phyloP scores from a whole-genome alignment of 371 early-diverging fungal species.

The Batrachochytrium dendrobatidis region DNA sequence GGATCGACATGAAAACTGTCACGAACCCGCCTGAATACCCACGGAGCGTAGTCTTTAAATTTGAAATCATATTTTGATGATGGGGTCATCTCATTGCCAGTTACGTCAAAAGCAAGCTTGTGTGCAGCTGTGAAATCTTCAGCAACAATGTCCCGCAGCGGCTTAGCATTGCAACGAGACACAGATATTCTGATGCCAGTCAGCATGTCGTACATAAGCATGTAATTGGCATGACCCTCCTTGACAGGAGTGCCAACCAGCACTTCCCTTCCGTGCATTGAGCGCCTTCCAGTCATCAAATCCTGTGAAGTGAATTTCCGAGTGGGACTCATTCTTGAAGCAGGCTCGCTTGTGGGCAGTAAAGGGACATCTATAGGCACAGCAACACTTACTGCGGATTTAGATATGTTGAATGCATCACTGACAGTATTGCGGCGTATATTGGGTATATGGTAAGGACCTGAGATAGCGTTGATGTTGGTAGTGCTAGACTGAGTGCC shows the following conservation, averaged over 20 bases:
- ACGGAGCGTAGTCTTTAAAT: conserved; percentile 96
- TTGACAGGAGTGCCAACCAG: conserved; percentile 44
- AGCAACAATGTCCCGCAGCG: conserved; percentile 51
- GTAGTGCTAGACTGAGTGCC: not conserved
- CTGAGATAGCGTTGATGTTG: not conserved
- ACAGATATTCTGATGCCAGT: conserved; percentile 59
- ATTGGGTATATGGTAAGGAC: too few species aligned
- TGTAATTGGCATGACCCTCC: conserved; percentile 62
- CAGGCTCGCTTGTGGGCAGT: too few species aligned
- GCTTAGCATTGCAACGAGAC: conserved; percentile 80
- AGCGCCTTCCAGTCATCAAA: conserved; percentile 2
- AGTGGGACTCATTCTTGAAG: too few species aligned
- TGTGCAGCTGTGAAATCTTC: conserved; percentile 82
- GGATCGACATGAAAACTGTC: conserved; percentile 85
- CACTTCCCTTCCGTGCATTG: conserved; percentile 28
- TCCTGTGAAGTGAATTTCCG: not conserved
- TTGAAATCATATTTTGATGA: conserved; percentile 93
- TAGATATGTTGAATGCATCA: too few species aligned
- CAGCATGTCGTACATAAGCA: conserved; percentile 96
- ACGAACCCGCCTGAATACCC: conserved; percentile 88
- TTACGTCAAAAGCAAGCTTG: conserved; percentile 88
- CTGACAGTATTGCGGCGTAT: too few species aligned
- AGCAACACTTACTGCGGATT: too few species aligned
- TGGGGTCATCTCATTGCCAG: conserved; percentile 90
- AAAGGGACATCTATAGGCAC: too few species aligned